A percentile compares a stretch with the other conserved stretches of the same genome.
Conservation (phyloP, 2,329 filamentous ascomycete species). For the Periconia sp. region DNA sequence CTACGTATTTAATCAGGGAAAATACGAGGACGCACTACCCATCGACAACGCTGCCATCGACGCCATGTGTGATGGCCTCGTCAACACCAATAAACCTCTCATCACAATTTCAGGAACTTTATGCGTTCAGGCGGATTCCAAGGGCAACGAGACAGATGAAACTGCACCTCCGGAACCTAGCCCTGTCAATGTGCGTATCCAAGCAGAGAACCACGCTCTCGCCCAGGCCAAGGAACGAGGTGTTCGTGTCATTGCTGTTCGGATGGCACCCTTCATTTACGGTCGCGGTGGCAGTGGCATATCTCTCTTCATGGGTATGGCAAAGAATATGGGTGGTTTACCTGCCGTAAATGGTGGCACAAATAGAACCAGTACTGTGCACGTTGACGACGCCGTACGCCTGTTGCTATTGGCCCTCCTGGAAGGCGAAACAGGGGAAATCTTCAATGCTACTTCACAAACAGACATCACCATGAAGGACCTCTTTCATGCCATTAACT, state of each 20-base stretch:
- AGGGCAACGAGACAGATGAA: constrained; percentile 36
- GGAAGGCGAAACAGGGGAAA: constrained; percentile 34
- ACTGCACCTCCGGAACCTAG: constrained; percentile 12
- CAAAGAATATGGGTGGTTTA: constrained; percentile 31
- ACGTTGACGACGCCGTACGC: constrained; percentile 48
- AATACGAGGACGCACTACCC: constrained; percentile 16
- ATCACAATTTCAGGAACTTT: constrained; percentile 41
- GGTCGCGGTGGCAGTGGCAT: constrained; percentile 44
- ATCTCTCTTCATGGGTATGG: constrained; percentile 21
- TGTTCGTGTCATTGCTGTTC: constrained; percentile 41
- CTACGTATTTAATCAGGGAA: constrained; percentile 5
- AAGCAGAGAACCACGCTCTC: constrained; percentile 34
- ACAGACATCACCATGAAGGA: constrained; percentile 38
- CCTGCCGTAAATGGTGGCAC: constrained; percentile 20
- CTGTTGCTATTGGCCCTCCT: constrained; percentile 45
- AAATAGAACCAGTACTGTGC: constrained; percentile 38
- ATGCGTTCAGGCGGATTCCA: constrained; percentile 20
- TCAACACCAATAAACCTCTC: constrained; percentile 41
- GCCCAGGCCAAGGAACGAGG: constrained; percentile 18
- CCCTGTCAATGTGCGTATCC: neutral
- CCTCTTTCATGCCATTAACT: constrained; percentile 29
- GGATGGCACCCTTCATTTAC: constrained; percentile 49
- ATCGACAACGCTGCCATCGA: constrained; percentile 42
- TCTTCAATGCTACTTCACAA: constrained; percentile 36
- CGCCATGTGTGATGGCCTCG: constrained; percentile 42